phyloP scores from a whole-genome alignment of 805 yeast species.

The Limtongia smithiae region DNA sequence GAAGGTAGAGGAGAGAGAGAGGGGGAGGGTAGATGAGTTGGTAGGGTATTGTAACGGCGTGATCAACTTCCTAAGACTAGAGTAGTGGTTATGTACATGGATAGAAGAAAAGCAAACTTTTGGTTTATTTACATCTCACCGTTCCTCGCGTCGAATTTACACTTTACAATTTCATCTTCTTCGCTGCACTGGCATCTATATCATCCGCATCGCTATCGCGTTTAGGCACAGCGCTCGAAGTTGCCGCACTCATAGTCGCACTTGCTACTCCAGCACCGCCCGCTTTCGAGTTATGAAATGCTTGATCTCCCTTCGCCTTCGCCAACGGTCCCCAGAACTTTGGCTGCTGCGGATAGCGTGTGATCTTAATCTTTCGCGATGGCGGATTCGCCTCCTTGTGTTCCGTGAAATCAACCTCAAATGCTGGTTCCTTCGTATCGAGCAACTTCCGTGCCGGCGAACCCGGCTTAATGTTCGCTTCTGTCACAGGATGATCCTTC shows the following conservation, averaged over 20 bases:
- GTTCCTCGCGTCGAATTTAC: no score
- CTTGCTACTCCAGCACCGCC: slow-evolving; percentile 3
- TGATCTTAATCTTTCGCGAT: slow-evolving; percentile 72
- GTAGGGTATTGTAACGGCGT: slow-evolving; percentile 77
- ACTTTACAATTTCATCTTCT: no score
- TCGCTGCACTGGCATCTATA: background rate
- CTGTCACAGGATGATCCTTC: slow-evolving; percentile 42
- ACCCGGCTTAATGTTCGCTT: slow-evolving; percentile 33
- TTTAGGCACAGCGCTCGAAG: background rate
- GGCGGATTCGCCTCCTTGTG: slow-evolving; percentile 57
- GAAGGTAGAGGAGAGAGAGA: slow-evolving; percentile 39
- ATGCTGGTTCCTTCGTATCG: slow-evolving; percentile 27
- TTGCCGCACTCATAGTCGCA: background rate
- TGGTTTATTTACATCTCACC: no score
- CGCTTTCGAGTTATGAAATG: background rate
- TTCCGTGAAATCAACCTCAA: slow-evolving; percentile 50
- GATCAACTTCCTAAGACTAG: slow-evolving; percentile 43
- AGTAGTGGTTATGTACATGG: slow-evolving; percentile 6
- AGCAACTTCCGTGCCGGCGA: slow-evolving; percentile 37
- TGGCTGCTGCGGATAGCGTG: slow-evolving; percentile 89
- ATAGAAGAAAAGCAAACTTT: background rate
- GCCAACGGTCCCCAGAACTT: slow-evolving; percentile 98
- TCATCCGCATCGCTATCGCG: background rate
- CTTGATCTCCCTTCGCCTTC: slow-evolving; percentile 47
- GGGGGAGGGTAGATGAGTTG: slow-evolving; percentile 55